These are phyloP conservation scores for Ogataea populi-albae DNA, from an alignment of 805 yeast species.

Conservation along the genomic window DNA sequence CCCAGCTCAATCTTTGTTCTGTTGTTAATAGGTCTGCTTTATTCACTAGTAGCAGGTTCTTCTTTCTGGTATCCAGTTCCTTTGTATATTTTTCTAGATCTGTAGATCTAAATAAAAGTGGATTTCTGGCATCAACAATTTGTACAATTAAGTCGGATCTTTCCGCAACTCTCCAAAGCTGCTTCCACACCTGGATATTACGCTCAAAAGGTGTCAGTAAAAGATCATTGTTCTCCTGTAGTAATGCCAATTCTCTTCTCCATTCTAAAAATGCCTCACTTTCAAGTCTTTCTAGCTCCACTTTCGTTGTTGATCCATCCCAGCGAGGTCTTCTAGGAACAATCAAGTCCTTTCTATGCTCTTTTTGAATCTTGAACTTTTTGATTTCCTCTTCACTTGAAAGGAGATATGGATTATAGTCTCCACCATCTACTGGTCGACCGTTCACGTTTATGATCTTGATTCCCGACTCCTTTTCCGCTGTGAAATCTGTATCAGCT, in stretches of 20 bases:
- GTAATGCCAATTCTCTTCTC: conserved; percentile 84
- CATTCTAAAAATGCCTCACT: conserved; percentile 88
- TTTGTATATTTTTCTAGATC: conserved; percentile 80
- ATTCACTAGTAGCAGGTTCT: conserved; percentile 80
- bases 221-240: conserved; percentile 82
- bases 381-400: conserved; percentile 63
- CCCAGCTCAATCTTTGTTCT: conserved; percentile 83
- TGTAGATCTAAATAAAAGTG: conserved; percentile 80
- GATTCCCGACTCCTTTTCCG: conserved; percentile 80
- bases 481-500: conserved; percentile 94
- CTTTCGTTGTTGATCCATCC: conserved; percentile 67
- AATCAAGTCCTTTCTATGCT: conserved; percentile 64
- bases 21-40: conserved; percentile 86
- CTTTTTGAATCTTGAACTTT: conserved; percentile 59
- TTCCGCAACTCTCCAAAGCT: conserved; percentile 96
- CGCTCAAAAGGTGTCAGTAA: conserved; percentile 95
- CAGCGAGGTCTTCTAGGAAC: conserved; percentile 94
- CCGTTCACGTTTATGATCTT: conserved; percentile 74
- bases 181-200: conserved; percentile 97
- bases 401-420: conserved; percentile 55
- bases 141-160: conserved; percentile 92
- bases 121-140: conserved; percentile 96
- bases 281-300: conserved; percentile 81
- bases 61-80: conserved; percentile 72
- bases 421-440: conserved; percentile 63